Percentiles rank a stretch among this genome's conserved stretches.
phyloP scores from a whole-genome alignment of 2,329 filamentous ascomycete genomes.

The Alternaria metachromatica region DNA sequence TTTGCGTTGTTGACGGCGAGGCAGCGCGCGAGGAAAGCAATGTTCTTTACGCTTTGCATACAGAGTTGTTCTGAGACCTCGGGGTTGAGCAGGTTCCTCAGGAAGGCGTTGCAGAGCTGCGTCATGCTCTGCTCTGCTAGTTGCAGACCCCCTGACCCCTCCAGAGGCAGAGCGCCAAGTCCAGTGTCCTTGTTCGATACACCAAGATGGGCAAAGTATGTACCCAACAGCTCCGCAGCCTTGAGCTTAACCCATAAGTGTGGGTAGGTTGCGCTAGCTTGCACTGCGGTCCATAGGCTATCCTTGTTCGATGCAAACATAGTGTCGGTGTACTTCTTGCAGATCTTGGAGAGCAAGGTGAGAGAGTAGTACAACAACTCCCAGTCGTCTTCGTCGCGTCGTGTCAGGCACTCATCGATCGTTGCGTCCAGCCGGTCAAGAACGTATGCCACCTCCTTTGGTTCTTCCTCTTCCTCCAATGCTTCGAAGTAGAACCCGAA shows the following conservation, averaged over 20 bases:
- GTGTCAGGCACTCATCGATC: constrained; percentile 57
- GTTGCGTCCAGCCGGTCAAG: constrained; percentile 59
- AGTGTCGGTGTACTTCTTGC: constrained; percentile 68
- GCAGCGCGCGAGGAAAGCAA: constrained; percentile 78
- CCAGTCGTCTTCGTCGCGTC: constrained; percentile 66
- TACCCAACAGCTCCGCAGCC: constrained; percentile 74
- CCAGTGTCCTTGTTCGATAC: constrained; percentile 63
- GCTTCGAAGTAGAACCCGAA: constrained; percentile 85
- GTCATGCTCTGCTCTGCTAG: constrained; percentile 71
- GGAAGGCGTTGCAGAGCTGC: constrained; percentile 62
- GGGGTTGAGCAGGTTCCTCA: constrained; percentile 66
- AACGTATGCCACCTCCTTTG: constrained; percentile 72
- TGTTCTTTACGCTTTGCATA: constrained; percentile 77
- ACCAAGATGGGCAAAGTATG: constrained; percentile 82
- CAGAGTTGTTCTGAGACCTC: constrained; percentile 77
- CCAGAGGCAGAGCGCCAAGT: constrained; percentile 65
- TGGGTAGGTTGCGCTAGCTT: constrained; percentile 72
- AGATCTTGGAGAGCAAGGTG: constrained; percentile 71
- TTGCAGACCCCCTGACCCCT: constrained; percentile 73
- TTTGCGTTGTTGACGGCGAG: constrained; percentile 64
- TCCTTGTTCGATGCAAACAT: constrained; percentile 67
- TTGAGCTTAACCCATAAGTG: constrained; percentile 78
- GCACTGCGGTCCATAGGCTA: constrained; percentile 74
- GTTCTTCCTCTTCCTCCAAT: constrained; percentile 55
- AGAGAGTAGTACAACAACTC: constrained; percentile 78